Evolutionary conservation across 805 yeast species (phyloP).

Genomic region (Blastobotrys attinorum): DNA sequence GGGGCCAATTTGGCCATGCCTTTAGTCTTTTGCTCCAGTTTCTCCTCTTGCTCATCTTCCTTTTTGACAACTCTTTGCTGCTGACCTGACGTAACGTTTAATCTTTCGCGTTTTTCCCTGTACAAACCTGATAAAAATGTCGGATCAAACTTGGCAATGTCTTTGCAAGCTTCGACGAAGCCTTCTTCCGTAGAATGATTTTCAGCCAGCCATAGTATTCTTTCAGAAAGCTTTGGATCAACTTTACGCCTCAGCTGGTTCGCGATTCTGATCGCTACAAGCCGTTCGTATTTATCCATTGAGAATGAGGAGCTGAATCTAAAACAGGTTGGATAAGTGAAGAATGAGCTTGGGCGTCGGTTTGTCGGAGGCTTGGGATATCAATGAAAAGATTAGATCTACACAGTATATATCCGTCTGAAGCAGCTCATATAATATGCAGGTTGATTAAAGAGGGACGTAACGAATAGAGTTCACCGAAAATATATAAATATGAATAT

Average conservation of each 20-base stretch:
- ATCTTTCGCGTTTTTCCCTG: neutral
- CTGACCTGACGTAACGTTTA: neutral
- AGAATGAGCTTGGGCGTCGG: too few relatives aligned
- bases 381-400: too few relatives aligned
- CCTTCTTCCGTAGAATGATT: slow-evolving; percentile 5
- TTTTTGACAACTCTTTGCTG: neutral
- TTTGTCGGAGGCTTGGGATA: too few relatives aligned
- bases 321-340: too few relatives aligned
- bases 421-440: too few relatives aligned
- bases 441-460: neutral
- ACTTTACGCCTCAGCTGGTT: slow-evolving; percentile 17
- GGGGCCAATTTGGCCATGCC: neutral
- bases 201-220: slow-evolving; percentile 16
- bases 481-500: too few relatives aligned
- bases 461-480: too few relatives aligned
- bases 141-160: slow-evolving; percentile 22
- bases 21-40: neutral
- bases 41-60: neutral
- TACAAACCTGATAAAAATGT: slow-evolving; percentile 16
- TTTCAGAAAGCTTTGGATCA: slow-evolving; percentile 16
- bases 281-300: slow-evolving; percentile 11
- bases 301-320: too few relatives aligned
- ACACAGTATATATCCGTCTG: too few relatives aligned
- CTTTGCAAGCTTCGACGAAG: slow-evolving; percentile 18
- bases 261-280: slow-evolving; percentile 14